Conservation (phyloP, 352 stramenopile species). For the Thalassiosira delicatula region DNA sequence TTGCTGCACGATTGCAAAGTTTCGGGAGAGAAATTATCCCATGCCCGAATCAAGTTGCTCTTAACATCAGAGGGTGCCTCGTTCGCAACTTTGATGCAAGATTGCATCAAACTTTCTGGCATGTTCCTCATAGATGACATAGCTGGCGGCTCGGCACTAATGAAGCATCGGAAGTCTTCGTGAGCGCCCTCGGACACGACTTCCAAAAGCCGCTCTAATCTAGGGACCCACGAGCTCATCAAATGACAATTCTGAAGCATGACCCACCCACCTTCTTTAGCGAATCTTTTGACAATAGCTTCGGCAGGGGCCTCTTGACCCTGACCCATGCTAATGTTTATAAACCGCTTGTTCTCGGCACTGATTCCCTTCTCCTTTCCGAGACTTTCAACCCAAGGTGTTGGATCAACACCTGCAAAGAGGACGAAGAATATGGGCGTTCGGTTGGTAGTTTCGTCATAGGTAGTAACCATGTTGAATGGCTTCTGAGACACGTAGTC, state of each 20-base stretch:
- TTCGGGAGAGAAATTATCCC: slow-evolving; percentile 91
- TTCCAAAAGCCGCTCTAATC: slow-evolving; percentile 96
- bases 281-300: slow-evolving; percentile 90
- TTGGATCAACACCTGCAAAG: slow-evolving; percentile 92
- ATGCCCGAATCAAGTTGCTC: slow-evolving; percentile 94
- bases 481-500: slow-evolving; percentile 93
- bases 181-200: slow-evolving; percentile 91
- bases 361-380: slow-evolving; percentile 89
- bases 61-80: slow-evolving; percentile 93
- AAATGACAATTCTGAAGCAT: slow-evolving; percentile 98
- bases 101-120: slow-evolving; percentile 93
- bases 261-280: slow-evolving; percentile 95
- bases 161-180: slow-evolving; percentile 92
- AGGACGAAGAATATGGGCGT: slow-evolving; percentile 96
- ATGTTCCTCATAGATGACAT: slow-evolving; percentile 85
- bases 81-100: slow-evolving; percentile 96
- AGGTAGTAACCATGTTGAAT: slow-evolving; percentile 93
- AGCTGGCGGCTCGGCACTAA: slow-evolving; percentile 90
- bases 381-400: slow-evolving; percentile 91
- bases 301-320: slow-evolving; percentile 94
- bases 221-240: slow-evolving; percentile 93
- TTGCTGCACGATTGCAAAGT: slow-evolving; percentile 92
- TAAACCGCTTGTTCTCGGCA: slow-evolving; percentile 90
- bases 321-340: slow-evolving; percentile 98
- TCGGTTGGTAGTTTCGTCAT: slow-evolving; percentile 91